Evolutionary conservation across 257 asterid species (phyloP).

Genomic region (Cordia subcordata): DNA sequence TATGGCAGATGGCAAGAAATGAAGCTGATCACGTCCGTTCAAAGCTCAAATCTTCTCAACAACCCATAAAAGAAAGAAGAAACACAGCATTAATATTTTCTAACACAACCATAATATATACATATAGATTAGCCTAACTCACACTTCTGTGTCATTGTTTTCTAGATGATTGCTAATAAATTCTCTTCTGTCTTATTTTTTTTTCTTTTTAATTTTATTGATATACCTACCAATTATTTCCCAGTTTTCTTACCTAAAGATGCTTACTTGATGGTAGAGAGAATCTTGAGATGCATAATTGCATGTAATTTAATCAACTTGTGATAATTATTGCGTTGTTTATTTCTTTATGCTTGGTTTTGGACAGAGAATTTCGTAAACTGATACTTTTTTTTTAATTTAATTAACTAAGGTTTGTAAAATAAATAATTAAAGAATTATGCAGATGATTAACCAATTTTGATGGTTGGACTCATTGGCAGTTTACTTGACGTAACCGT

Average conservation of each 20-base stretch:
- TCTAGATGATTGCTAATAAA: slow-evolving; percentile 2
- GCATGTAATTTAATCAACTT: slow-evolving; percentile 8
- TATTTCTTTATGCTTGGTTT: slow-evolving; percentile 4
- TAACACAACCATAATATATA: no score
- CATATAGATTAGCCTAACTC: background rate
- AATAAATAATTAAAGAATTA: no score
- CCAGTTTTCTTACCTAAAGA: slow-evolving; percentile 17
- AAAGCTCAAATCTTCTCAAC: no score
- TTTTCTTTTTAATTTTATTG: slow-evolving; percentile 21
- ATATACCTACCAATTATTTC: slow-evolving; percentile 21
- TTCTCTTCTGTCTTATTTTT: slow-evolving; percentile 5
- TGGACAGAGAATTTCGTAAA: background rate
- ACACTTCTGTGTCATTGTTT: background rate
- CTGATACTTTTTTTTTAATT: no score
- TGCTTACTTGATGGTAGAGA: slow-evolving; percentile 20
- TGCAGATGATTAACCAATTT: no score
- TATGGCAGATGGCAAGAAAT: no score
- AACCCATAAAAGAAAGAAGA: no score
- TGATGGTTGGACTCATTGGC: no score
- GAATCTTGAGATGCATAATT: slow-evolving; percentile 11
- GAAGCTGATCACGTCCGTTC: no score
- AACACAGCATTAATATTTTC: no score
- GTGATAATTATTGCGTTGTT: background rate
- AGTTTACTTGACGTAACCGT: no score
- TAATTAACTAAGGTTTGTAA: no score